Conservation (phyloP, 2,329 filamentous ascomycete genomes). For the Allantophomopsis cytisporea region DNA sequence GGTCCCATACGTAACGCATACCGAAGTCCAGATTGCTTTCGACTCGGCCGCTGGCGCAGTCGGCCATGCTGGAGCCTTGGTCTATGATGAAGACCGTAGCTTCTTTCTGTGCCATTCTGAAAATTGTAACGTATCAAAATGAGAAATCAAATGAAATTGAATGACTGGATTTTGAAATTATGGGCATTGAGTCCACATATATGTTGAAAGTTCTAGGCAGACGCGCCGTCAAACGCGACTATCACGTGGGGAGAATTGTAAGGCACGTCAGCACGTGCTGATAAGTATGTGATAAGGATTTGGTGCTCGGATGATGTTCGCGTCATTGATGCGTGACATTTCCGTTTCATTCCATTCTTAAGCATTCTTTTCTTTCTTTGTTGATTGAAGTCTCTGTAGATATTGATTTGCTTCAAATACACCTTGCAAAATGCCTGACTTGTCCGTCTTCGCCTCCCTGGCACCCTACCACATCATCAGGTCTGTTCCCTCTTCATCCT, state of each 20-base stretch:
- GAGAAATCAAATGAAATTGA: not conserved
- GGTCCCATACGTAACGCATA: conserved; percentile 92
- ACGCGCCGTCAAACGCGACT: conserved; percentile 1
- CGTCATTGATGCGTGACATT: too few relatives aligned
- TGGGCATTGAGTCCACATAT: too few relatives aligned
- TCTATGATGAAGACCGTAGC: conserved; percentile 88
- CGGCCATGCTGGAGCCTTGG: conserved; percentile 72
- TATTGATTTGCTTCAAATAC: not conserved
- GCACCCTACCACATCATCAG: conserved; percentile 67
- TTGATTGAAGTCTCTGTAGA: not conserved
- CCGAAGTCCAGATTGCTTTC: conserved; percentile 80
- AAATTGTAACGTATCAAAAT: not conserved
- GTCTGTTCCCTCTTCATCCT: conserved; percentile 23
- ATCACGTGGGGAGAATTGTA: not conserved
- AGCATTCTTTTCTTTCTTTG: not conserved
- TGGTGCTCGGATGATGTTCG: too few relatives aligned
- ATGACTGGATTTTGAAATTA: not conserved
- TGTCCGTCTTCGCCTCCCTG: conserved; percentile 37
- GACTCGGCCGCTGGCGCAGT: conserved; percentile 53
- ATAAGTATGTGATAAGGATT: not conserved
- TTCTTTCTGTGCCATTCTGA: conserved; percentile 79
- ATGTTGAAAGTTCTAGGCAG: conserved; percentile 2
- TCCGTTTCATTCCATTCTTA: too few relatives aligned
- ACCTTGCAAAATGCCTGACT: conserved; percentile 18
- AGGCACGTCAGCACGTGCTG: not conserved